Conservation (phyloP, 164 flowering plant species). For the Pachysandra terminalis region DNA sequence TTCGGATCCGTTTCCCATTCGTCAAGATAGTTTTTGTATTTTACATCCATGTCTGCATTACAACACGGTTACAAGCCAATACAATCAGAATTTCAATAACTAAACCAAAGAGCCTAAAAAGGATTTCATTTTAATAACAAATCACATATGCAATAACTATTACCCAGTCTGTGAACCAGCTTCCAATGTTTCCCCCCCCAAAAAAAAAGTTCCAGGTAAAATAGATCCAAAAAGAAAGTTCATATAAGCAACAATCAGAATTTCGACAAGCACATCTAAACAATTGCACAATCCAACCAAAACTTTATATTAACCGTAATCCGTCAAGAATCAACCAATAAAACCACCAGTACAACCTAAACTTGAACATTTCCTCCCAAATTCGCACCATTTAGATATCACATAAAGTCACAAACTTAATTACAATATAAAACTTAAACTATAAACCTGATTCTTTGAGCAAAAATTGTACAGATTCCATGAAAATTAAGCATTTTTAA, state of each 20-base stretch:
- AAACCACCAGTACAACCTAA: not conserved
- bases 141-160: not conserved
- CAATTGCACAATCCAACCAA: not conserved
- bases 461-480: not conserved
- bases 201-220: no score
- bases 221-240: no score
- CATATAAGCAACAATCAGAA: no score
- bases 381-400: not conserved
- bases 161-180: no score
- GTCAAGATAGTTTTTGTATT: conserved; percentile 73
- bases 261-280: not conserved
- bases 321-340: no score
- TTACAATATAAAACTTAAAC: no score
- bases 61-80: conserved; percentile 8
- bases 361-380: not conserved
- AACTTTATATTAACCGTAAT: no score
- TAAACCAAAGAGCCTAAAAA: not conserved
- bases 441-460: not conserved
- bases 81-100: not conserved
- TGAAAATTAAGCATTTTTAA: no score
- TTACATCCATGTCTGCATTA: conserved; percentile 85
- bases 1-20: conserved; percentile 86
- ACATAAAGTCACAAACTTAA: not conserved
- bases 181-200: no score
- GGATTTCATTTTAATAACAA: not conserved